phyloP scores from a whole-genome alignment of 805 yeast species.

The Metschnikowia colocasiae region DNA sequence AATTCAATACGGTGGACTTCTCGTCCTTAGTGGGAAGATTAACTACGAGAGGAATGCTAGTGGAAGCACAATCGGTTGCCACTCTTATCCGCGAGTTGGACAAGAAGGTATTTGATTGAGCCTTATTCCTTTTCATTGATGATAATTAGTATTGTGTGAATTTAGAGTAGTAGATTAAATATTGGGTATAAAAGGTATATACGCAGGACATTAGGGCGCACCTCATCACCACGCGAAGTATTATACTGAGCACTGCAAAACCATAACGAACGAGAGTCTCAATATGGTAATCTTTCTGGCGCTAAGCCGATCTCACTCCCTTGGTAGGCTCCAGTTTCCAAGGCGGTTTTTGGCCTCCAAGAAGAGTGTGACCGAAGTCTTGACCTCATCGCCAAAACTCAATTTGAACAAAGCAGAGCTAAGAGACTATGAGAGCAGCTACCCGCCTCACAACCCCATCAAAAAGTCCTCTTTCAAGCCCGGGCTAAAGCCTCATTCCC shows the following conservation, averaged over 20 bases:
- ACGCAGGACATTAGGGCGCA: background rate
- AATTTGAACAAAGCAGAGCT: slow-evolving; percentile 1
- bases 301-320: background rate
- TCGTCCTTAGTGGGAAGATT: slow-evolving; percentile 70
- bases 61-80: slow-evolving; percentile 88
- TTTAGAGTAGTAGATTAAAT: background rate
- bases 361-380: background rate
- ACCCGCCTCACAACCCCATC: no score
- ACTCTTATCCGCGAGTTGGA: slow-evolving; percentile 80
- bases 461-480: background rate
- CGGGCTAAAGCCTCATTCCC: background rate
- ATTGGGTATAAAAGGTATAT: background rate
- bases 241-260: background rate
- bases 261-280: background rate
- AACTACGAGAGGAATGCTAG: slow-evolving; percentile 81
- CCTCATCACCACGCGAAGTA: background rate
- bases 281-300: background rate
- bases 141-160: background rate
- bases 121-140: background rate
- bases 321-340: background rate
- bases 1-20: slow-evolving; percentile 69
- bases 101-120: slow-evolving; percentile 51
- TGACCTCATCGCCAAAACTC: slow-evolving; percentile 1
- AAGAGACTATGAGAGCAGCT: background rate
- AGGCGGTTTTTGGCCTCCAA: background rate